Conservation (phyloP, 2,329 filamentous ascomycete genomes). For the Fusarium sp. region DNA sequence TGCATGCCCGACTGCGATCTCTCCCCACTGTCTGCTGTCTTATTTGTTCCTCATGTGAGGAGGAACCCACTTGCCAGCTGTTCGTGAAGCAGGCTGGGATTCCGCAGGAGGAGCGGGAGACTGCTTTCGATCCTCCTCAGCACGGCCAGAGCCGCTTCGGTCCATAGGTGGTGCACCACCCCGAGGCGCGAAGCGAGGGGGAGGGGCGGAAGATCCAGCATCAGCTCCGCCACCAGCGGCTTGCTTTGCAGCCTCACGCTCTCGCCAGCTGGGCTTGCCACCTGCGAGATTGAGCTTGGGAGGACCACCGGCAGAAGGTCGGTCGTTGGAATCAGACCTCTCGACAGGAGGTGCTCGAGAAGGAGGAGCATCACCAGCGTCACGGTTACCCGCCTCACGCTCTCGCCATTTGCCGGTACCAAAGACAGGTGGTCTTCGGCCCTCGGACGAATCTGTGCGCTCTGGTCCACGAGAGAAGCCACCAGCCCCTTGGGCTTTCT, state of each 20-base stretch:
- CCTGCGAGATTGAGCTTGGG: constrained; percentile 68
- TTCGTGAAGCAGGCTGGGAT: constrained; percentile 61
- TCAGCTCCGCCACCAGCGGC: constrained; percentile 51
- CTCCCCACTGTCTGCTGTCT: constrained; percentile 28
- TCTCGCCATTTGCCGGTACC: constrained; percentile 56
- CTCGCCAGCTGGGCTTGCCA: constrained; percentile 75
- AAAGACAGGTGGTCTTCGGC: constrained; percentile 46
- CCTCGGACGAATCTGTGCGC: constrained; percentile 43
- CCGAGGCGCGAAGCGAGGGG: constrained; percentile 51
- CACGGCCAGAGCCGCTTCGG: constrained; percentile 54
- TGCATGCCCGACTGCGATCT: constrained; percentile 34
- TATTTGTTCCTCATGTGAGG: constrained; percentile 51
- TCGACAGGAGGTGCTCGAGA: constrained; percentile 49
- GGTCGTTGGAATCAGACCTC: constrained; percentile 59
- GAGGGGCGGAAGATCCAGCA: constrained; percentile 44
- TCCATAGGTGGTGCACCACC: constrained; percentile 55
- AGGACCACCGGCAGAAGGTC: constrained; percentile 56
- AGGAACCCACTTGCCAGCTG: constrained; percentile 69
- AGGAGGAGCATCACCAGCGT: constrained; percentile 42
- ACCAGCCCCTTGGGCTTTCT: constrained; percentile 61
- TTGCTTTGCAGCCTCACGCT: constrained; percentile 69
- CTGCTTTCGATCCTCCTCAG: constrained; percentile 49
- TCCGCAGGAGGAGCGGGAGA: constrained; percentile 57
- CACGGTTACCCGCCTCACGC: constrained; percentile 46
- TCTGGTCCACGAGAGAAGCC: constrained; percentile 45